Evolutionary conservation across 108 stramenopile genomes (phyloP).

Genomic region (Cyclotella kingstonii): DNA sequence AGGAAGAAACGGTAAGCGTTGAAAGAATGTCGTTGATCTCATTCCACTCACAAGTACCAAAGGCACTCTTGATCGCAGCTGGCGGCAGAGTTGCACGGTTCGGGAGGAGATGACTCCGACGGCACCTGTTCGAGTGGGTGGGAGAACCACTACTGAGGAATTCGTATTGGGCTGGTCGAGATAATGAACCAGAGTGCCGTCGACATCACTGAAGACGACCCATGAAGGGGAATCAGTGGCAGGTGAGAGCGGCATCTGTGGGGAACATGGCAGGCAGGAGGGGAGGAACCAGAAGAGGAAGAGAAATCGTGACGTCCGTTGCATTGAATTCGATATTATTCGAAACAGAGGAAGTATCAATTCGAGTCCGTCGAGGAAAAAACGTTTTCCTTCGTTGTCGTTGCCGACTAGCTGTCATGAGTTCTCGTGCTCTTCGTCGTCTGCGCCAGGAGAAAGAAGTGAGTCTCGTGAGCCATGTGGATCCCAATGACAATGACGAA

Average conservation of each 20-base stretch:
- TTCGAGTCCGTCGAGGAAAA: too few species aligned
- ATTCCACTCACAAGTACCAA: conserved; percentile 80
- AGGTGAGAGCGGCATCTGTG: too few species aligned
- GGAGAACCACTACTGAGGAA: conserved; percentile 35
- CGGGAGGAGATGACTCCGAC: conserved; percentile 51
- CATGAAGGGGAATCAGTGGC: too few species aligned
- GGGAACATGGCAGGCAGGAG: too few species aligned
- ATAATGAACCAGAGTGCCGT: conserved; percentile 82
- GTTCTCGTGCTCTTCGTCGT: conserved; percentile 61
- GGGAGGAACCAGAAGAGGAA: too few species aligned
- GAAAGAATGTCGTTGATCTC: conserved; percentile 72
- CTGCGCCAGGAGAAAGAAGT: conserved; percentile 60
- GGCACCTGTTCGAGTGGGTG: conserved; percentile 69
- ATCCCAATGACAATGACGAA: conserved; percentile 6
- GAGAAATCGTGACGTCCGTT: too few species aligned
- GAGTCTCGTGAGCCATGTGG: not conserved
- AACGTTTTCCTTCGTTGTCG: too few species aligned
- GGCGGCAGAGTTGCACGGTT: conserved; percentile 8
- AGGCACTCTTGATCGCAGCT: conserved; percentile 5
- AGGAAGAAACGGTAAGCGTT: conserved; percentile 74
- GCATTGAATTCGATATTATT: too few species aligned
- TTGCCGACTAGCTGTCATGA: conserved; percentile 53
- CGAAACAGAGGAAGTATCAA: too few species aligned
- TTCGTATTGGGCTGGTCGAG: conserved; percentile 17
- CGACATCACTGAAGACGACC: conserved; percentile 77